A percentile compares a stretch with the other conserved stretches of the same genome.
These are phyloP conservation scores for Mycena galopus DNA, from an alignment of 768 basidiomycete genomes.

Conservation along the genomic window DNA sequence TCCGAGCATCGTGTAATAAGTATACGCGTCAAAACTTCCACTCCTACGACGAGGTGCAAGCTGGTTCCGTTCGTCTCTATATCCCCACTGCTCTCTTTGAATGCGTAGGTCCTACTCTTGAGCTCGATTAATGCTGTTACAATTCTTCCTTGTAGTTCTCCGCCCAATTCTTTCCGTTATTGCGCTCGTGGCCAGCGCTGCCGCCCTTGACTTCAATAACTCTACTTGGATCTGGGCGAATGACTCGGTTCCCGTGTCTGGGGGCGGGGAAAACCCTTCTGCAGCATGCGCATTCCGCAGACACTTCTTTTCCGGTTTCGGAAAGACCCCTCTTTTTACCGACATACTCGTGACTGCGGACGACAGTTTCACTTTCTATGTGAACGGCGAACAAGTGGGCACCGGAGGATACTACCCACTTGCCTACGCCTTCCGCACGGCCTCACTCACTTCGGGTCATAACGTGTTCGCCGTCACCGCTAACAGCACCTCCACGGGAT, in stretches of 20 bases:
- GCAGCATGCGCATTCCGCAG: constrained; percentile 47
- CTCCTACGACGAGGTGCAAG: no score
- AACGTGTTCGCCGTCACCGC: constrained; percentile 51
- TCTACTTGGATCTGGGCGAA: constrained; percentile 48
- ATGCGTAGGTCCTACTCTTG: neutral
- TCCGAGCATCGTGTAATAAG: no score
- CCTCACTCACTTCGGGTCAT: constrained; percentile 35
- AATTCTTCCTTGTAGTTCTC: neutral
- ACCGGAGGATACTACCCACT: constrained; percentile 31
- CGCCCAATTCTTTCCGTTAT: neutral
- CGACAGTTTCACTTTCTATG: constrained; percentile 46
- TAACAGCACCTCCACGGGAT: constrained; percentile 9
- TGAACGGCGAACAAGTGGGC: constrained; percentile 47
- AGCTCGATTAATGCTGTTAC: neutral
- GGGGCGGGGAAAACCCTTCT: constrained; percentile 34
- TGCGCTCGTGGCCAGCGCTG: neutral
- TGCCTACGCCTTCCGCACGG: constrained; percentile 44
- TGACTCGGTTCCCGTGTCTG: constrained; percentile 25
- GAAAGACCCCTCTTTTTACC: constrained; percentile 44
- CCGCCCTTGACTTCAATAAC: constrained; percentile 9
- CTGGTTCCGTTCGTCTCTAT: no score
- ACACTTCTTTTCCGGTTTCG: constrained; percentile 39
- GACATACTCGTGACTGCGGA: constrained; percentile 47
- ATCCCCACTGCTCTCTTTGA: no score
- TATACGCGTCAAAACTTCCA: no score